These are phyloP conservation scores for Pinus albicaulis DNA, from an alignment of 75 land plant species.

Conservation along the genomic window DNA sequence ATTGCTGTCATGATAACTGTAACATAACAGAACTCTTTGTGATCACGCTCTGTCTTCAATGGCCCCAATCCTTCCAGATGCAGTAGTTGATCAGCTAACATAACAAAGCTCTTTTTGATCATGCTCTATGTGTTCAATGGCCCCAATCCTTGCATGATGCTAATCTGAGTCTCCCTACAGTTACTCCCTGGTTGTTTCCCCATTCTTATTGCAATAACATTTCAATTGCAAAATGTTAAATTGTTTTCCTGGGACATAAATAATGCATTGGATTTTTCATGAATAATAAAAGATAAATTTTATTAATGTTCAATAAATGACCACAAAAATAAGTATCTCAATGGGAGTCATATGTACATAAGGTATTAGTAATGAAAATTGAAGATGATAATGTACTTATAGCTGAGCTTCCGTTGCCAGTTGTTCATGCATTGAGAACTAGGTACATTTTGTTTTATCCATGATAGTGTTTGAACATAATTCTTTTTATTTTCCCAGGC, in stretches of 20 bases:
- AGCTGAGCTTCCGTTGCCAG: background rate
- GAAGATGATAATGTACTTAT: background rate
- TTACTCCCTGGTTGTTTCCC: background rate
- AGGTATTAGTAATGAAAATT: background rate
- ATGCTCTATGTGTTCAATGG: no score
- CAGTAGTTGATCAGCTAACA: no score
- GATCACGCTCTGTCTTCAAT: no score
- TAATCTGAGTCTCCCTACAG: background rate
- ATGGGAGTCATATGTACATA: no score
- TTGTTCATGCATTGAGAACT: background rate
- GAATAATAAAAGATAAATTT: background rate
- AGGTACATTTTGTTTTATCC: background rate
- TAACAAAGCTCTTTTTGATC: no score
- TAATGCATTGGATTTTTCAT: background rate
- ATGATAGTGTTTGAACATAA: background rate
- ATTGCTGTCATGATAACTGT: no score
- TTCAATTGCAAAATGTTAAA: background rate
- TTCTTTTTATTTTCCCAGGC: background rate
- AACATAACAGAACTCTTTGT: no score
- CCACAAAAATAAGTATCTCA: no score
- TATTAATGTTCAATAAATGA: no score
- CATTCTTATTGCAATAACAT: background rate
- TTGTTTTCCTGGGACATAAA: background rate
- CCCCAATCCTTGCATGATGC: no score
- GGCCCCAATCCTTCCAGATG: no score